Conservation (phyloP, 1,139 yeast species). For the Kluyveromyces sp. region DNA sequence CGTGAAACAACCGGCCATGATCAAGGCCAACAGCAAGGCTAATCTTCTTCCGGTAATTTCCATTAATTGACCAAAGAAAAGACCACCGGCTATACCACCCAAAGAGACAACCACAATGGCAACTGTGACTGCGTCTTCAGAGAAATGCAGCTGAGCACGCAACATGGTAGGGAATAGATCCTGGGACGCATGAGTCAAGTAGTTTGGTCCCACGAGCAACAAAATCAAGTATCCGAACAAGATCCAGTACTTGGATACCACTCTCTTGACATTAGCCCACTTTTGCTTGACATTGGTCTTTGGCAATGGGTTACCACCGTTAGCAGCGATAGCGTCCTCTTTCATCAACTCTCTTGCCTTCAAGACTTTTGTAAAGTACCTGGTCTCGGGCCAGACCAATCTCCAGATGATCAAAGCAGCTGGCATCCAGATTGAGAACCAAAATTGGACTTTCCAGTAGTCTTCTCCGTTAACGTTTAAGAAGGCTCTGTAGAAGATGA, state of each 20-base stretch:
- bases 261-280: not conserved
- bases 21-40: slow-evolving; percentile 51
- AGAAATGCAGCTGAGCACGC: slow-evolving; percentile 45
- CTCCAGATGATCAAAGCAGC: slow-evolving; percentile 49
- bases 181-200: slow-evolving; percentile 68
- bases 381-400: slow-evolving; percentile 50
- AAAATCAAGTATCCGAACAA: slow-evolving; percentile 45
- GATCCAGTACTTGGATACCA: slow-evolving; percentile 31
- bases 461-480: slow-evolving; percentile 44
- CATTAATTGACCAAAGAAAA: slow-evolving; percentile 53
- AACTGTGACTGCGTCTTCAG: slow-evolving; percentile 50
- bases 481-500: slow-evolving; percentile 56
- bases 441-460: slow-evolving; percentile 82
- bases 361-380: slow-evolving; percentile 28
- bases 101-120: slow-evolving; percentile 63
- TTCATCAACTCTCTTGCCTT: slow-evolving; percentile 27
- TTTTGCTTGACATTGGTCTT: slow-evolving; percentile 28
- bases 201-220: slow-evolving; percentile 59
- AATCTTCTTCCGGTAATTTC: slow-evolving; percentile 56
- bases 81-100: slow-evolving; percentile 65
- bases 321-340: slow-evolving; percentile 41
- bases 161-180: slow-evolving; percentile 65
- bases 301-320: slow-evolving; percentile 23
- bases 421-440: slow-evolving; percentile 62
- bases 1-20: slow-evolving; percentile 62